Evolutionary conservation across 1,284 basidiomycete genomes (phyloP), one percentile per base, ranked within the genome.

Genomic region (Irpex sp.): DNA sequence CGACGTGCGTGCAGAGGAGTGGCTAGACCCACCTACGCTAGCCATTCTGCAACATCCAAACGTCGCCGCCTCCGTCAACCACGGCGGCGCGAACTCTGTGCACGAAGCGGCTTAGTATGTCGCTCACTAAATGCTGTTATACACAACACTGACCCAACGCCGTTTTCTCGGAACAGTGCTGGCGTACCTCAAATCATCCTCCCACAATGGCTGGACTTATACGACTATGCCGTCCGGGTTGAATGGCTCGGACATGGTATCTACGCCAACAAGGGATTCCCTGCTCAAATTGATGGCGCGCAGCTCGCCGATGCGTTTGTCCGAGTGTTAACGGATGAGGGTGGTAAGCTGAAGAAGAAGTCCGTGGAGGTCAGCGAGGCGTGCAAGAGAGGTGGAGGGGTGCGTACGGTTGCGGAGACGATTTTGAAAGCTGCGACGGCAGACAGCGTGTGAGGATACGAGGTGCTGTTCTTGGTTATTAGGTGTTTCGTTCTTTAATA

Each of bases 191-290:
- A 66, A 21, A 64, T 66, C 39, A 61, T 66, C 37, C 58, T 66
- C 8, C 57, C 65, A 19, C 65, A 66, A 55, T 66, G 65, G 65
- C 59, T 61, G 5, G 65, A 66, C 58, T 43, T 64, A 11, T 66
- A 66, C 58, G 63, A 66, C 55, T 64, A 64, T 47, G 65, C 65
- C 13, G 61, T 61, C 15, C 60, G 63, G 5, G 65, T 64, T 1
- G 65, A 64, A 51, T 66, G 63, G 59, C 54, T 62, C 33, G 65
- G 65, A 1, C 59, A 64, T 53, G 65, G 65, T n/a, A 62, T 64
- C 1, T 65, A 64, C 49, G 65, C 62, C 9, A 66, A 64, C 35
- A 62, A 60, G 54, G 57, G 51, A n/a, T 51, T 37, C 49, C 50
- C 65, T 4, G 62, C 63, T 5, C 56, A 58, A 19, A 62, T 64